Evolutionary conservation across 1,139 yeast species (phyloP).

Genomic region (Debaryomycetaceae sp.): DNA sequence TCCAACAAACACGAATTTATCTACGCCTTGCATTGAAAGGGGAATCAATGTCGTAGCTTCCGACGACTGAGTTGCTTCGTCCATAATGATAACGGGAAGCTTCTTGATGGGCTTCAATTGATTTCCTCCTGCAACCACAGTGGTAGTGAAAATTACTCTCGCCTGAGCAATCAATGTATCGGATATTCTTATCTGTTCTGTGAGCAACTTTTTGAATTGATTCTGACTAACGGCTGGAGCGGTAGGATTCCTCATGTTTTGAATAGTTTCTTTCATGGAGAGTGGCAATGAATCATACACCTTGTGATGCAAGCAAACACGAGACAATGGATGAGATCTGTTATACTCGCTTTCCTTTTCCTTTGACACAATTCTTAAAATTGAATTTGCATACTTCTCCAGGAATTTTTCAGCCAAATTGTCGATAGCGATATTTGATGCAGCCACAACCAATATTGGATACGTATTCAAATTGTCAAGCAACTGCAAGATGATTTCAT

Average conservation of each 20-base stretch:
- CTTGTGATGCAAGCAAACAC: constrained; percentile 63
- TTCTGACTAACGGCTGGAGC: constrained; percentile 35
- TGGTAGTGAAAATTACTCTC: constrained; percentile 66
- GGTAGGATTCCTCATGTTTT: constrained; percentile 39
- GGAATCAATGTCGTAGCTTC: constrained; percentile 71
- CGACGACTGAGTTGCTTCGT: constrained; percentile 62
- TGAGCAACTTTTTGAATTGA: constrained; percentile 47
- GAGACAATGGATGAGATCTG: constrained; percentile 50
- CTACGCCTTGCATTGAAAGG: constrained; percentile 63
- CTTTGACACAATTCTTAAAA: constrained; percentile 57
- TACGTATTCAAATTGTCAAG: constrained; percentile 51
- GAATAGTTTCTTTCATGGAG: constrained; percentile 36
- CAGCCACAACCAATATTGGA: constrained; percentile 72
- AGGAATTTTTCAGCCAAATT: constrained; percentile 69
- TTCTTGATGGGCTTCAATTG: constrained; percentile 53
- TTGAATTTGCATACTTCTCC: constrained; percentile 46
- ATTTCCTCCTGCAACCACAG: constrained; percentile 68
- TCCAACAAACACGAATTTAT: constrained; percentile 68
- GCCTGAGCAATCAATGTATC: constrained; percentile 58
- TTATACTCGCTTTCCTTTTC: constrained; percentile 63
- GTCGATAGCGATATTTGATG: constrained; percentile 73
- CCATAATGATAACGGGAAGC: constrained; percentile 67
- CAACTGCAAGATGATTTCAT: constrained; percentile 62
- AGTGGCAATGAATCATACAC: constrained; percentile 49
- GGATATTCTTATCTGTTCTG: constrained; percentile 40